These are phyloP conservation scores for Hymenoscyphus scutula DNA, from an alignment of 2,329 filamentous ascomycete species.

Conservation along the genomic window DNA sequence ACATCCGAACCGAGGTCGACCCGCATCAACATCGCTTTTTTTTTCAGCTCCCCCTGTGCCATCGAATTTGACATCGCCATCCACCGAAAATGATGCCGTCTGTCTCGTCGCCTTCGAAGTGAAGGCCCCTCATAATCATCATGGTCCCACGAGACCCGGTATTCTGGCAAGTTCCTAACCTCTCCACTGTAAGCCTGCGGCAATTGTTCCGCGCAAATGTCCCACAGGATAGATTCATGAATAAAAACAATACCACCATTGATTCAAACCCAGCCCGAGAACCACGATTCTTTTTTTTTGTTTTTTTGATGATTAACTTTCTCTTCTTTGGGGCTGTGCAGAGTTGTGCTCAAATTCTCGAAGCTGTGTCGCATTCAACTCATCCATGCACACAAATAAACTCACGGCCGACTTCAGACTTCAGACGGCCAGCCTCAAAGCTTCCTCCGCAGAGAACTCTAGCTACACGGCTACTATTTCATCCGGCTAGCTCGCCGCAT, in stretches of 20 bases:
- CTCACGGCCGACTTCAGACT: not conserved
- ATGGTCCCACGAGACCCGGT: not conserved
- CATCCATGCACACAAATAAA: not conserved
- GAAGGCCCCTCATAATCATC: not conserved
- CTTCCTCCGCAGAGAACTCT: not conserved
- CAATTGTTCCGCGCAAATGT: not conserved
- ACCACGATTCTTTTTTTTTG: too few species aligned
- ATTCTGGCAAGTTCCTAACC: not conserved
- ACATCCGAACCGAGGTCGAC: not conserved
- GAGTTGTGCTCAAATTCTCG: not conserved
- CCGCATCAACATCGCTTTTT: not conserved
- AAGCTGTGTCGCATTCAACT: not conserved
- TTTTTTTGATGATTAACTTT: not conserved
- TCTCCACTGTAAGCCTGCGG: not conserved
- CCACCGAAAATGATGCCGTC: conserved; percentile 1
- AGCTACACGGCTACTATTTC: not conserved
- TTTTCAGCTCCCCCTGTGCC: not conserved
- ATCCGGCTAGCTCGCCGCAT: not conserved
- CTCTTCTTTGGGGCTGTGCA: not conserved
- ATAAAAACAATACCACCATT: not conserved
- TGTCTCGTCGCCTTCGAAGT: not conserved
- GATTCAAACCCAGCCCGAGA: not conserved
- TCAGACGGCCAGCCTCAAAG: conserved; percentile 1
- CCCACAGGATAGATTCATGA: too few species aligned
- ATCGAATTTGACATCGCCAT: conserved; percentile 3